Percentiles rank a stretch among this genome's conserved stretches.
Conservation (phyloP, 2,329 filamentous ascomycete species). For the Aspergillus sp. region DNA sequence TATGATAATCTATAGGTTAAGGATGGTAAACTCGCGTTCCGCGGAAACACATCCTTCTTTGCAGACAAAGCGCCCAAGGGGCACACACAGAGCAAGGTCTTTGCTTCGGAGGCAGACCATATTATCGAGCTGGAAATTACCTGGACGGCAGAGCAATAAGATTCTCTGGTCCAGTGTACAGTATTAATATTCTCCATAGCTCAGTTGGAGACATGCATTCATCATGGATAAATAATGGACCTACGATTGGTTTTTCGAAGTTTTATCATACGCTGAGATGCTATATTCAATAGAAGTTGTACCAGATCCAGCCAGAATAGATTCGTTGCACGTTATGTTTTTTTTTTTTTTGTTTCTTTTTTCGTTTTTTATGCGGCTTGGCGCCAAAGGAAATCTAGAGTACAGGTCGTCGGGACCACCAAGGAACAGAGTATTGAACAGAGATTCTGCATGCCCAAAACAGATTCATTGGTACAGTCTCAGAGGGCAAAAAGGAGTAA, state of each 20-base stretch:
- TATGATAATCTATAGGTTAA: constrained; percentile 15
- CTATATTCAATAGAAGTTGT: not conserved
- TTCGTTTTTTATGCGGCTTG: not conserved
- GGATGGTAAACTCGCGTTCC: constrained; percentile 28
- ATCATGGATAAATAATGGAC: not conserved
- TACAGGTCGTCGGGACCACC: constrained; percentile 9
- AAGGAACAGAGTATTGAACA: constrained; percentile 4
- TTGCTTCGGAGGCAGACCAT: constrained; percentile 25
- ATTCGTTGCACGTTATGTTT: not conserved
- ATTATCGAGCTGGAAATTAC: constrained; percentile 28
- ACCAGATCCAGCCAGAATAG: not conserved
- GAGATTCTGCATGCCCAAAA: constrained; percentile 1
- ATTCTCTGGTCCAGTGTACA: not conserved
- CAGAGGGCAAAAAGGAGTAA: constrained; percentile 7
- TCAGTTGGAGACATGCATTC: not conserved
- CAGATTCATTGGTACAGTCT: constrained; percentile 6
- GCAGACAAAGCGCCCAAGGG: constrained; percentile 35
- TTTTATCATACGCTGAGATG: not conserved
- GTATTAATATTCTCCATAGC: no score
- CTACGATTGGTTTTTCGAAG: not conserved
- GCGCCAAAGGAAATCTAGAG: constrained; percentile 1
- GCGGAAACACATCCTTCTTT: constrained; percentile 32
- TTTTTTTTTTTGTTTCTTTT: not conserved
- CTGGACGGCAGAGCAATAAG: constrained; percentile 19
- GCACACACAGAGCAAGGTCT: constrained; percentile 28